Evolutionary conservation across 2,329 filamentous ascomycete species (phyloP).

Genomic region (Aspergillus texensis): DNA sequence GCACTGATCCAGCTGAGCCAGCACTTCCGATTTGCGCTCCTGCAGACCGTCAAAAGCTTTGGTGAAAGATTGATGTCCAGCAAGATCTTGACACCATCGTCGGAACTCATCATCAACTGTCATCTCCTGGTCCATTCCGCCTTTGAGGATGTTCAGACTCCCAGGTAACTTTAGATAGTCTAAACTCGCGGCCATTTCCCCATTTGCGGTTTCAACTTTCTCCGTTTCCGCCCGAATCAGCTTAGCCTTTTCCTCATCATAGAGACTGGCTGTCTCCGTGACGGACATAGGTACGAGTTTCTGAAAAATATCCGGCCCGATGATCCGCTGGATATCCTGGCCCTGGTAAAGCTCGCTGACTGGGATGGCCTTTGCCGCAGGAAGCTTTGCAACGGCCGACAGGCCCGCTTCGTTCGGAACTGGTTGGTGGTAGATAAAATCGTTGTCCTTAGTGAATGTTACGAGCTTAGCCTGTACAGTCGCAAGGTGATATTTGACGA

Average conservation of each 20-base stretch:
- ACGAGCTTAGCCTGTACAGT: constrained; percentile 79
- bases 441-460: constrained; percentile 85
- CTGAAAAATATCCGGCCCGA: constrained; percentile 93
- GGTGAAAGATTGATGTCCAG: constrained; percentile 77
- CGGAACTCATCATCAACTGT: constrained; percentile 88
- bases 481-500: constrained; percentile 79
- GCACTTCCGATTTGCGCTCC: constrained; percentile 74
- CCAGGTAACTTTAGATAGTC: constrained; percentile 91
- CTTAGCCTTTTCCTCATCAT: constrained; percentile 98
- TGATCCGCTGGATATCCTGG: constrained; percentile 95
- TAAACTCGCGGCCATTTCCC: constrained; percentile 92
- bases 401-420: constrained; percentile 85
- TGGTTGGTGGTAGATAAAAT: constrained; percentile 96
- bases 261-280: constrained; percentile 93
- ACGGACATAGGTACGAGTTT: constrained; percentile 96
- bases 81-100: constrained; percentile 91
- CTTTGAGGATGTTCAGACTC: constrained; percentile 87
- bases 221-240: constrained; percentile 91
- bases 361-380: constrained; percentile 94
- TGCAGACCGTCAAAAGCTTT: constrained; percentile 78
- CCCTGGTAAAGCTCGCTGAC: constrained; percentile 96
- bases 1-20: constrained; percentile 73
- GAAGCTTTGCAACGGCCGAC: constrained; percentile 81
- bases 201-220: constrained; percentile 86
- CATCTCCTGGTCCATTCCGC: constrained; percentile 86